Conservation (phyloP, 1,284 basidiomycete species). For the Takashimella tepidaria region DNA sequence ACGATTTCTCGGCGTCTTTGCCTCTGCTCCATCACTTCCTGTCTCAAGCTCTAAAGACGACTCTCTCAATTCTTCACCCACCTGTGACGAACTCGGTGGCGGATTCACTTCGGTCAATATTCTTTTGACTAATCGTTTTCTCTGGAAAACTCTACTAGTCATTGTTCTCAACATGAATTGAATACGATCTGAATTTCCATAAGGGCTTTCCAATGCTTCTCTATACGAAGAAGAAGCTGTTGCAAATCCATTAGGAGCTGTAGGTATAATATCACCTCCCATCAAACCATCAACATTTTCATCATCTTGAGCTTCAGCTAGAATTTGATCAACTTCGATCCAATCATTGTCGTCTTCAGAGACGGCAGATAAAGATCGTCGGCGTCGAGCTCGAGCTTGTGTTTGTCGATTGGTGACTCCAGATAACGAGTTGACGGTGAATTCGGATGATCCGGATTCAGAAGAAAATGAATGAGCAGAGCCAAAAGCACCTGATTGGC, state of each 20-base stretch:
- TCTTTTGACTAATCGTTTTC: slow-evolving; percentile 44
- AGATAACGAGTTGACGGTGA: neutral
- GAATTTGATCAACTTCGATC: slow-evolving; percentile 41
- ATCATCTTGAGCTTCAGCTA: slow-evolving; percentile 9
- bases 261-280: slow-evolving; percentile 9
- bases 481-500: neutral
- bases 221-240: slow-evolving; percentile 16
- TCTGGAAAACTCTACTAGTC: slow-evolving; percentile 49
- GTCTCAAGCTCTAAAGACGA: no score
- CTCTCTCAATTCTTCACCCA: no score
- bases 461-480: no score
- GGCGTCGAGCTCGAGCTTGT: neutral
- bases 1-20: slow-evolving; percentile 1
- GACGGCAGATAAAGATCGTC: neutral
- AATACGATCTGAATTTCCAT: slow-evolving; percentile 37
- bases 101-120: slow-evolving; percentile 14
- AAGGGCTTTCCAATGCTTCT: slow-evolving; percentile 35
- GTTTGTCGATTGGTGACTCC: neutral
- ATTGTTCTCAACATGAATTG: slow-evolving; percentile 50
- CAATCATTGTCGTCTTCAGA: slow-evolving; percentile 39
- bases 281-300: slow-evolving; percentile 1
- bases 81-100: neutral
- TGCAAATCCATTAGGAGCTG: slow-evolving; percentile 9
- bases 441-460: no score
- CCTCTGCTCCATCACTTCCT: slow-evolving; percentile 13